These are phyloP conservation scores for Trametes hirsuta DNA, from an alignment of 1,284 basidiomycete species.

Conservation along the genomic window DNA sequence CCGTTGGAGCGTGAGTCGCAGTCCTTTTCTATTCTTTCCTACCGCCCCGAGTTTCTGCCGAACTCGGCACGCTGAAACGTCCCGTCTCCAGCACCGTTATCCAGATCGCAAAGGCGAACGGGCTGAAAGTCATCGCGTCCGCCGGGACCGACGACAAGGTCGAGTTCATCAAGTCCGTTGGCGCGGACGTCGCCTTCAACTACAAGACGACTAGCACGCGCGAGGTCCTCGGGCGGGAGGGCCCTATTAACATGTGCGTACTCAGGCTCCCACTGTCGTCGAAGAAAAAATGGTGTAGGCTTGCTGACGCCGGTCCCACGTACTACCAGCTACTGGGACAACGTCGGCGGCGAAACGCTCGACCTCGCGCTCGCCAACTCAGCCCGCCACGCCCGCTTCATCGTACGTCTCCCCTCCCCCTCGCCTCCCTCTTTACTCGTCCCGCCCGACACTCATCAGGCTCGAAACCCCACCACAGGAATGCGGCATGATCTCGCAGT, in stretches of 20 bases:
- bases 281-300: too few species aligned
- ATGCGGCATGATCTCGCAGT: conserved; percentile 37
- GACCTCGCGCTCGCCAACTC: conserved; percentile 57
- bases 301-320: too few species aligned
- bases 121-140: conserved; percentile 72
- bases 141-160: conserved; percentile 75
- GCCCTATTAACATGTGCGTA: conserved; percentile 53
- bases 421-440: not conserved
- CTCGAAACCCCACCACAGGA: conserved; percentile 4
- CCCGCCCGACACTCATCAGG: not conserved
- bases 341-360: conserved; percentile 68
- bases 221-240: conserved; percentile 57
- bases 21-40: too few species aligned
- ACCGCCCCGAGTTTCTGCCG: too few species aligned
- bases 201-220: conserved; percentile 61
- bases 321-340: conserved; percentile 46
- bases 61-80: too few species aligned
- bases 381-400: conserved; percentile 53
- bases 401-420: conserved; percentile 42
- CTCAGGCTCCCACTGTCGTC: not conserved
- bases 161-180: conserved; percentile 59
- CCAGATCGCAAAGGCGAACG: conserved; percentile 65
- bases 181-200: conserved; percentile 72
- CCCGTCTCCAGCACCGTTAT: conserved; percentile 41
- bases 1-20: conserved; percentile 24